Percentiles rank a stretch among this genome's conserved stretches.
Evolutionary conservation across 2,329 filamentous ascomycete species (phyloP).

Genomic region (Trichoderma brevicompactum): DNA sequence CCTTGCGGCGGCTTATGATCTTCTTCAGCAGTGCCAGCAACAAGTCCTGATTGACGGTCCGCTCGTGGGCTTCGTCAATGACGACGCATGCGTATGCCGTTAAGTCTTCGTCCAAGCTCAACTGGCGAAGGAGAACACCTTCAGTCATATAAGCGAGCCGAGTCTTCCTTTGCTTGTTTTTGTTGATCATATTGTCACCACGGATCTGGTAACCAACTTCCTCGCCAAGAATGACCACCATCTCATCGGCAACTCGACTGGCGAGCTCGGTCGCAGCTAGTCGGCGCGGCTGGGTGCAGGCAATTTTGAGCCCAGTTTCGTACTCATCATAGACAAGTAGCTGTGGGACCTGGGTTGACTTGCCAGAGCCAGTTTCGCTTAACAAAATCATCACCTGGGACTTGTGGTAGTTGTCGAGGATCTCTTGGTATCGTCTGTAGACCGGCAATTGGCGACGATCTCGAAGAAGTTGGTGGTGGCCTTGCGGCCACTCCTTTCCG

Average conservation of each 20-base stretch:
- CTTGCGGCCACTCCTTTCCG: background rate
- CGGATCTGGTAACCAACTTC: background rate
- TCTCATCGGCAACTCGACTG: background rate
- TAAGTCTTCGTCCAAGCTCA: conserved; percentile 4
- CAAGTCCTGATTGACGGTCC: conserved; percentile 26
- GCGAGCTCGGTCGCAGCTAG: background rate
- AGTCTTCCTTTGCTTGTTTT: background rate
- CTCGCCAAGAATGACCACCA: background rate
- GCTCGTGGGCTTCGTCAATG: conserved; percentile 31
- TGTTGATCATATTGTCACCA: background rate
- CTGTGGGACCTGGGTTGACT: conserved; percentile 32
- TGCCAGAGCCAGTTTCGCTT: conserved; percentile 31
- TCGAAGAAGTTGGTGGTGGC: background rate
- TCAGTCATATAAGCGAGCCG: background rate
- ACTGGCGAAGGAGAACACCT: background rate
- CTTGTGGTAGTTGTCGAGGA: conserved; percentile 27
- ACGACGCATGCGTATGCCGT: conserved; percentile 28
- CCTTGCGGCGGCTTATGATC: background rate
- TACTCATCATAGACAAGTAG: conserved; percentile 29
- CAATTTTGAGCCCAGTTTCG: conserved; percentile 69
- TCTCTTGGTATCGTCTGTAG: background rate
- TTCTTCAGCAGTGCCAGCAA: conserved; percentile 28
- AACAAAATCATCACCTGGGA: conserved; percentile 31
- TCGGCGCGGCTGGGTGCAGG: conserved; percentile 78
- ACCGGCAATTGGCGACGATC: background rate